These are phyloP conservation scores for Ochetophila trinervis DNA, from an alignment of 306 rosid genomes.

Conservation along the genomic window DNA sequence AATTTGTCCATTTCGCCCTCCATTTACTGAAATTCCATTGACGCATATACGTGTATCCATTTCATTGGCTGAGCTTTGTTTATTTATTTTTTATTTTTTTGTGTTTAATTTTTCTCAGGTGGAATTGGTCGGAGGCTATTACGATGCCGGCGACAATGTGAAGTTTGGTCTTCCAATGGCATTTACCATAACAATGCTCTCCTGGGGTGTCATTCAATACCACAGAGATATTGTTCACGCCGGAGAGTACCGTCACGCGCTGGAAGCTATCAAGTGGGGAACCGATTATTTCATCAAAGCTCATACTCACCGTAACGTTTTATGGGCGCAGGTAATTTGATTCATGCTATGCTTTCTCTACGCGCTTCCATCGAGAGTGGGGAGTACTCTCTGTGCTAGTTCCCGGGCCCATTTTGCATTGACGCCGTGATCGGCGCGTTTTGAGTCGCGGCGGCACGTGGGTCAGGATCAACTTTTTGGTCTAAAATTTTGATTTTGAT, in stretches of 20 bases:
- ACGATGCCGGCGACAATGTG: slow-evolving; percentile 88
- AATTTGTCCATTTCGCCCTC: background rate
- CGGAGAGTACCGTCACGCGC: slow-evolving; percentile 66
- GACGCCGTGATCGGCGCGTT: slow-evolving; percentile 30
- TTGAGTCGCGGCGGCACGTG: slow-evolving; percentile 22
- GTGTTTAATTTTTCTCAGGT: slow-evolving; percentile 39
- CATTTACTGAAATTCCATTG: background rate
- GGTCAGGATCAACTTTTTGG: background rate
- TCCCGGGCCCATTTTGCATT: background rate
- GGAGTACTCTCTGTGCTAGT: background rate
- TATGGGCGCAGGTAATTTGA: slow-evolving; percentile 59
- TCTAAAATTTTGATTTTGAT: background rate
- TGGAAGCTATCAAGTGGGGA: slow-evolving; percentile 90
- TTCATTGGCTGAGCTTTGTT: background rate
- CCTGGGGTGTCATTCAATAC: slow-evolving; percentile 75
- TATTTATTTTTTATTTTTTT: background rate
- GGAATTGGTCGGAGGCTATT: slow-evolving; percentile 91
- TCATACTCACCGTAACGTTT: slow-evolving; percentile 62
- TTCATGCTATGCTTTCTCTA: background rate
- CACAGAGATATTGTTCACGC: slow-evolving; percentile 39
- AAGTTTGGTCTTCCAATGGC: slow-evolving; percentile 92
- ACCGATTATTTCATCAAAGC: slow-evolving; percentile 89
- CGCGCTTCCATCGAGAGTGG: slow-evolving; percentile 21
- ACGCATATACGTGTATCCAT: background rate
- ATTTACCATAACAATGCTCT: slow-evolving; percentile 72